Evolutionary conservation across 495 filamentous ascomycete species (phyloP).

Genomic region (Penicillium fimorum): DNA sequence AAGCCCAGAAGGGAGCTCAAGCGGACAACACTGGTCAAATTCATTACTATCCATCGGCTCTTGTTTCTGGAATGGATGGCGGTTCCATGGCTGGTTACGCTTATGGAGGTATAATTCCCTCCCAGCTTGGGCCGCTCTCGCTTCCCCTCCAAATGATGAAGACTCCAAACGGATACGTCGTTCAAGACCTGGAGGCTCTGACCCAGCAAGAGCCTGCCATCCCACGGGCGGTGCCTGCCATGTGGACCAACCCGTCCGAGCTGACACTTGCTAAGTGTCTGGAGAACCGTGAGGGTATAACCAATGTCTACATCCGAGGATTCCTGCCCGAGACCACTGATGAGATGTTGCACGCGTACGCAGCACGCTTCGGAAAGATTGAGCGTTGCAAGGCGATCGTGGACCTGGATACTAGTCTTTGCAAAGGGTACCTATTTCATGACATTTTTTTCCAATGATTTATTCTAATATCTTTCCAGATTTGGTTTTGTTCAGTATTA

Average conservation of each 20-base stretch:
- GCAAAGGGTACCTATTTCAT: constrained; percentile 74
- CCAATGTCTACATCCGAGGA: constrained; percentile 96
- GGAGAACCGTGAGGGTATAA: constrained; percentile 83
- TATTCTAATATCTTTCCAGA: constrained; percentile 45
- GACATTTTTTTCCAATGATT: neutral
- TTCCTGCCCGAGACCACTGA: constrained; percentile 93
- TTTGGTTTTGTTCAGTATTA: constrained; percentile 96
- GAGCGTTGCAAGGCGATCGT: constrained; percentile 97
- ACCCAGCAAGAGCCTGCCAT: constrained; percentile 75
- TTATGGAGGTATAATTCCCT: constrained; percentile 20
- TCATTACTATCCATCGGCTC: constrained; percentile 25
- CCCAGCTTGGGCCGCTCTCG: constrained; percentile 23
- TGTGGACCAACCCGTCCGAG: constrained; percentile 70
- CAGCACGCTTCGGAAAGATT: constrained; percentile 82
- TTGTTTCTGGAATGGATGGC: constrained; percentile 21
- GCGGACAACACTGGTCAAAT: constrained; percentile 15
- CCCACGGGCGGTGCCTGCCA: constrained; percentile 83
- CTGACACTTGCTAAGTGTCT: constrained; percentile 85
- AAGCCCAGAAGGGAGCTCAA: constrained; percentile 27
- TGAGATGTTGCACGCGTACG: constrained; percentile 78
- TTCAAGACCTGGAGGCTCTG: constrained; percentile 67
- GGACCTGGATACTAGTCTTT: constrained; percentile 82
- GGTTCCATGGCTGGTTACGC: constrained; percentile 25
- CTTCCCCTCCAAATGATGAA: constrained; percentile 46
- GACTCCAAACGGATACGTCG: constrained; percentile 51